Evolutionary conservation across 129 eudicot species (phyloP), one percentile per base, ranked within the genome.

Genomic region (Flaveria trinervia): DNA sequence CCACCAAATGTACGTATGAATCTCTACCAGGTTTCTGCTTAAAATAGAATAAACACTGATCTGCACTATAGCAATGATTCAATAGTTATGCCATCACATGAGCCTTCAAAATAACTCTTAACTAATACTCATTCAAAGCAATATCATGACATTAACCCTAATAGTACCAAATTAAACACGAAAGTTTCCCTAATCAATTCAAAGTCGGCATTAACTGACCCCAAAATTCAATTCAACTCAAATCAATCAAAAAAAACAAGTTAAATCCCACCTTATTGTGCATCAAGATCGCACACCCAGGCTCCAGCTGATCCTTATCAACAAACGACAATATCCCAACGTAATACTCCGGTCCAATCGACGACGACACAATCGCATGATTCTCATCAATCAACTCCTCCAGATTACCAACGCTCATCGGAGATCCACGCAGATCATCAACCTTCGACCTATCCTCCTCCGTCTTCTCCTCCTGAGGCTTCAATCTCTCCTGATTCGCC

Each of bases 381-480:
- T 93, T 93, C 89, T 93, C 98, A 84, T 93, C 98, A 77, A 93
- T 93, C 79, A 93, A 48, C 85, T 93, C 98, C 80, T 93, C 98
- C 80, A 93, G 28, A 77, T 86, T 93, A 49, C 98, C 98, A 3
- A 93, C 98, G 51, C 98, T 93, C 98, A 93, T 90, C 25, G 98
- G 98, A 43, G 92, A 75, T 17, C 98, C 98, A 16, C 98, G 81
- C 1, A 93, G 77, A 81, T 93, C 98, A 67, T 93, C 98, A 26
- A 93, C 98, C 79, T 93, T 93, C 5, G 87, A 80, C 25, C 98
- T 77, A 17, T 93, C 98, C 79, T 93, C 98, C 75, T 93, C 98
- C 7, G 90, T 90, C 78, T 88, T 93, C 87, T 91, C 98, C 74
- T 93, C 98, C 73, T 90, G 97, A 0, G 98, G 98, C 84, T 93